Conservation (phyloP, 228 moss, liverwort and hornwort species). For the Sphagnum magellanicum region DNA sequence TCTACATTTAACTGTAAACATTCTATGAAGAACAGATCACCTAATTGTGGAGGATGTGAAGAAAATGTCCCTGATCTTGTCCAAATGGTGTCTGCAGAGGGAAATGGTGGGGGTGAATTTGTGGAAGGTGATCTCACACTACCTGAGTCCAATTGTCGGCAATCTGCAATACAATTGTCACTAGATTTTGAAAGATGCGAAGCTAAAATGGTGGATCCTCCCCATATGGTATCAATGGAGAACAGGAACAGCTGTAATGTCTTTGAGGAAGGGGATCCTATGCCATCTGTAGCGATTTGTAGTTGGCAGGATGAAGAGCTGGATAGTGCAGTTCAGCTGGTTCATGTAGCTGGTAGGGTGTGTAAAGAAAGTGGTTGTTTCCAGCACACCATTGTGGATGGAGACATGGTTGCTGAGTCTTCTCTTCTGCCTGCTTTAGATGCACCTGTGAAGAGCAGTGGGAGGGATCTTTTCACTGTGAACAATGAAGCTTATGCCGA, state of each 20-base stretch:
- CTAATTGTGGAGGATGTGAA: background rate
- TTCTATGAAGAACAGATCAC: background rate
- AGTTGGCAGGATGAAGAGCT: too few relatives aligned
- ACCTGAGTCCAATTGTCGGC: background rate
- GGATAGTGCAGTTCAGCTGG: too few relatives aligned
- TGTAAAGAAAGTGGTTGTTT: constrained; percentile 24
- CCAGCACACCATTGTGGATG: constrained; percentile 13
- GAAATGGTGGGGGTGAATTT: background rate
- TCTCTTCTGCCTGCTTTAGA: constrained; percentile 14
- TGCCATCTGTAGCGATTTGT: too few relatives aligned
- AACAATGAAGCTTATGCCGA: constrained; percentile 6
- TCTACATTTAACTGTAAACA: constrained; percentile 1
- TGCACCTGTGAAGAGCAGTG: constrained; percentile 8
- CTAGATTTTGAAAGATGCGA: background rate
- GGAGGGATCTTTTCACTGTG: constrained; percentile 14
- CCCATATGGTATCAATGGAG: background rate
- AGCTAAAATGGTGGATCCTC: background rate
- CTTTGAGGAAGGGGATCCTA: too few relatives aligned
- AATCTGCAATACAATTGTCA: background rate
- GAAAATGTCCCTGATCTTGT: background rate
- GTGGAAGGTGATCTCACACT: background rate
- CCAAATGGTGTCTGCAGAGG: background rate
- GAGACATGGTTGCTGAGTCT: constrained; percentile 2
- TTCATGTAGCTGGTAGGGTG: too few relatives aligned
- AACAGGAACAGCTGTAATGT: constrained; percentile 6